These are phyloP conservation scores for Apostasia ramifera DNA, from an alignment of 106 monocot genomes.

Conservation along the genomic window DNA sequence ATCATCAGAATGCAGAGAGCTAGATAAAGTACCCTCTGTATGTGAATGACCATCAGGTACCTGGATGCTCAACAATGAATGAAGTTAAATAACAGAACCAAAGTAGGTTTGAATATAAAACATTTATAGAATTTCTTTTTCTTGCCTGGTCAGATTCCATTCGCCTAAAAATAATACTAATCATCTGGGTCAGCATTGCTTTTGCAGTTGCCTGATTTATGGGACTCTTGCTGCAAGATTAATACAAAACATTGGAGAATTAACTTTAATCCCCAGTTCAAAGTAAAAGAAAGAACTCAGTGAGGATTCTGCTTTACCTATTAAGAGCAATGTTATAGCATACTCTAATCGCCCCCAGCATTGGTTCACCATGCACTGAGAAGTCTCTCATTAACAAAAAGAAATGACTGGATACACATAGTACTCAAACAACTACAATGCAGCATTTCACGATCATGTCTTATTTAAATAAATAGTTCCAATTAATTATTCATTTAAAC, in stretches of 20 bases:
- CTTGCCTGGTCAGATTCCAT: slow-evolving; percentile 91
- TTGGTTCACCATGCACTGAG: slow-evolving; percentile 92
- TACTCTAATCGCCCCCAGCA: slow-evolving; percentile 78
- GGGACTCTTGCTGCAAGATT: slow-evolving; percentile 71
- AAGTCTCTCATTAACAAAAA: neutral
- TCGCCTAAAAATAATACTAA: slow-evolving; percentile 77
- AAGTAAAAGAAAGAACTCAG: neutral
- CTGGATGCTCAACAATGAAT: slow-evolving; percentile 24
- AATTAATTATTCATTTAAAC: too few species aligned
- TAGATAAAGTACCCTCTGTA: slow-evolving; percentile 21
- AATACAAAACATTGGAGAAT: slow-evolving; percentile 5
- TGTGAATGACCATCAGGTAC: slow-evolving; percentile 15
- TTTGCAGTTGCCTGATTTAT: slow-evolving; percentile 96
- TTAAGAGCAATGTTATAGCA: slow-evolving; percentile 98
- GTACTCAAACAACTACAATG: neutral
- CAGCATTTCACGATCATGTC: neutral
- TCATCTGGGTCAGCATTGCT: slow-evolving; percentile 98
- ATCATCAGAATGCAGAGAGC: slow-evolving; percentile 27
- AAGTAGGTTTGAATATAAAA: neutral
- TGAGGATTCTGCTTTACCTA: slow-evolving; percentile 32
- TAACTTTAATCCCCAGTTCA: neutral
- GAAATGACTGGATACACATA: neutral
- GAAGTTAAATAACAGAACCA: neutral
- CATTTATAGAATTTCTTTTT: slow-evolving; percentile 1
- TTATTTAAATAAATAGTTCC: too few species aligned